Percentiles rank a stretch among this genome's conserved stretches.
Conservation (phyloP, 2,329 filamentous ascomycete genomes). For the Aspergillus transmontanensis region DNA sequence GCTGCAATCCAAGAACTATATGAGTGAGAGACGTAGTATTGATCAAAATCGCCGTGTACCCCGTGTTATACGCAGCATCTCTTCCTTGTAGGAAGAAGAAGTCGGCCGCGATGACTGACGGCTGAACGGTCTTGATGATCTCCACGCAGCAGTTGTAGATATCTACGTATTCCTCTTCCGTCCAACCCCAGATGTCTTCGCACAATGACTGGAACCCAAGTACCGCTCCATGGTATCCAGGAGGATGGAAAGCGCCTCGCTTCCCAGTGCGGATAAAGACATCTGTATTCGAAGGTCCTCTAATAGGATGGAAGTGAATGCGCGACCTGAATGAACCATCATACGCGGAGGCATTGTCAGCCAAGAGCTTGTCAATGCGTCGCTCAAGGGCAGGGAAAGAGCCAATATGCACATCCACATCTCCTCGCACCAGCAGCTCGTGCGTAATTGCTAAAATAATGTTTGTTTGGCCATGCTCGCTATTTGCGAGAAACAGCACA, state of each 20-base stretch:
- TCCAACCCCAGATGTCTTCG: constrained; percentile 39
- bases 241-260: constrained; percentile 31
- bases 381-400: constrained; percentile 44
- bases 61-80: constrained; percentile 45
- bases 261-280: constrained; percentile 34
- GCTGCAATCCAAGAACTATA: constrained; percentile 44
- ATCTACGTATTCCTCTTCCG: constrained; percentile 43
- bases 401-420: constrained; percentile 49
- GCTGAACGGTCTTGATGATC: constrained; percentile 41
- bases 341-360: constrained; percentile 24
- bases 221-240: constrained; percentile 39
- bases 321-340: constrained; percentile 18
- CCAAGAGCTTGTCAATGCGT: constrained; percentile 32
- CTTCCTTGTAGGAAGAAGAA: constrained; percentile 48
- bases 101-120: constrained; percentile 49
- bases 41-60: constrained; percentile 41
- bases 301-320: constrained; percentile 38
- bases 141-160: constrained; percentile 43
- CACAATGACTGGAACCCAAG: constrained; percentile 34
- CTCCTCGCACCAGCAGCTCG: constrained; percentile 40
- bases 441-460: constrained; percentile 48
- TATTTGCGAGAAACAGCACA: constrained; percentile 49
- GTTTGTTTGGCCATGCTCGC: constrained; percentile 52
- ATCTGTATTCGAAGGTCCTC: constrained; percentile 35
- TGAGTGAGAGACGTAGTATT: constrained; percentile 51